Evolutionary conservation across 2,329 filamentous ascomycete genomes (phyloP), one percentile per base, ranked within the genome.

Genomic region (Diaporthe citrichinensis): DNA sequence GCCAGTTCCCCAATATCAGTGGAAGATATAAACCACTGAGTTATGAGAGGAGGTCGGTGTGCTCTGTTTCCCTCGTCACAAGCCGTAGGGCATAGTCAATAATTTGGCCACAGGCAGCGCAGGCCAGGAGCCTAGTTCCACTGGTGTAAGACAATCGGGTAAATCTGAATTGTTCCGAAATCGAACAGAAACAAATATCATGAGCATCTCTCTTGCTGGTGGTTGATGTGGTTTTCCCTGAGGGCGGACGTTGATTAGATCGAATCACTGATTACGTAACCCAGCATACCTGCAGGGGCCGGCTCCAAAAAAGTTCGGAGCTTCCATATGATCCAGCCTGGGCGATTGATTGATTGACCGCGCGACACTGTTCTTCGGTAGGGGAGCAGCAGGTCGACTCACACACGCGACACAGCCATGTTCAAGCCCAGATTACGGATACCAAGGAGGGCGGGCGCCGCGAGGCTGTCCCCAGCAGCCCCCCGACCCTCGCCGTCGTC

Each of bases 381-480:
- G 44, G 65, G 46, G 55, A 62, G 51, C 58, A 71, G 73, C 41
- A 61, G 65, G 62, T 65, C 44, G 51, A 69, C n/a, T 44, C 67
- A 74, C 39, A 69, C 28, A 65, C 69, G n/a, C 69, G 71, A n/a
- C 75, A 78, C 75, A 78, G 86, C 79, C 77, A 88, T 91, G 90
- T 82, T 91, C 79, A 87, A 88, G 79, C 84, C 89, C 73, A 85
- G 87, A 84, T 84, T 90, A 87, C 87, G 88, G 80, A 85, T 87
- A 85, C 87, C 88, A 76, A 84, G 86, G 78, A 81, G 74, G 69
- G 46, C 61, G 49, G 49, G 61, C 51, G 82, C 81, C 80, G 39
- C 61, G 46, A 69, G 61, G 62, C 73, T 74, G 36, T 55, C 53
- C 61, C 23, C 31, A 8, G 41, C 72, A 20, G 51, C 73, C 23